Evolutionary conservation across 306 rosid species (phyloP), one percentile per base, ranked within the genome.

Genomic region (Citrullus amarus): DNA sequence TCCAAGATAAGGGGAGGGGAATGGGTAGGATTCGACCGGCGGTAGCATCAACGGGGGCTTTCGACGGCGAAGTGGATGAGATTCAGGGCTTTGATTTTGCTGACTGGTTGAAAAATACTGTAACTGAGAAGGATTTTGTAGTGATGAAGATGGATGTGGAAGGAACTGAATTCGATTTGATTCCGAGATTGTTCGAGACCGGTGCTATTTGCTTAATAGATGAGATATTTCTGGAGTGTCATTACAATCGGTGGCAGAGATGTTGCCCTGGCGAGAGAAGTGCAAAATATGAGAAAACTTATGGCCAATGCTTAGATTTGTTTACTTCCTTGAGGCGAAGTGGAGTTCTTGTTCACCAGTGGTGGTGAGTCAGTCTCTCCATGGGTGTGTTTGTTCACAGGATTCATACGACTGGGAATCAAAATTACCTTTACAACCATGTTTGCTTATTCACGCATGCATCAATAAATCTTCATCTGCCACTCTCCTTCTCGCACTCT

Each of bases 131-230:
- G 78, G 99, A 96, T 84, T 96, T 88, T 77, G 98, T 92, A 81
- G 99, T 96, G 94, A 91, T 96, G 96, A 96, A 96, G 82, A 96
- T 96, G 99, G 99, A 96, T 80, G 98, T 96, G 67, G 99, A 96
- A 81, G 98, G 99, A 82, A 91, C 99, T 0, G 99, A 93, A 73
- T 93, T 96, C 39, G 94, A 96, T 80, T 84, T 96, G 84, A 93
- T 93, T 76, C 98, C 99, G 1, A 89, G 92, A 76, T 81, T 96
- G 88, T 86, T 88, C 72, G 89, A 96, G 82, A 87, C 97, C 0
- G 99, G 99, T 59, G 99, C 99, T 1, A 91, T 96, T 32, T 96
- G 98, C 80, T 89, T 92, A 93, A 82, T 96, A 2, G 99, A 96
- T 13, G 99, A 96, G 91, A 68, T 96, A 68, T 93, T 96, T 80